Base-by-base conservation (phyloP, 2,329 filamentous ascomycete species). In the Neopestalotiopsis clavispora region DNA sequence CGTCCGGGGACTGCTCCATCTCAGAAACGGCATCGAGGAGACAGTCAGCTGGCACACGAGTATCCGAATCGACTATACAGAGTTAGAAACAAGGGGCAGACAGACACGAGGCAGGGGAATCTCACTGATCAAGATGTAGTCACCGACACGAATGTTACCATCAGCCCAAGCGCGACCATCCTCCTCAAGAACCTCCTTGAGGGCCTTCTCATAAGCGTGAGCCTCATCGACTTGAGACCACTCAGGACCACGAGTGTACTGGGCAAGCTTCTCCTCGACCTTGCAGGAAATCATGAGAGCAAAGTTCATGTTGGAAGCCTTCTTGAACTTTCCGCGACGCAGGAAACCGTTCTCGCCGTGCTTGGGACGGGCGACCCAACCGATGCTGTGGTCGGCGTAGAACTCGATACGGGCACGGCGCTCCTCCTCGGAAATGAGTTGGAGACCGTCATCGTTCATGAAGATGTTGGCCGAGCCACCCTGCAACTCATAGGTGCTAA, bases 401-500 rank as follows among this genome's bases (percentile, higher is more conserved):
- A 91, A 92, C 63, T 91, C 89, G 71, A 91, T 91, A 67, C 90
- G 87, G 2, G 87, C 88, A 65, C 83, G 84, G 63, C 89, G 85
- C 61, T 91, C 88, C 70, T 90, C 87, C 69, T 90, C 88, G 7
- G 83, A 80, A 63, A 94, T 82, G 42, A 93, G 83, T 79, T 93
- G 91, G 66, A 94, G 84, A 74, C 91, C 91, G 72, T 94, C 91
- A 72, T 94, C 91, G 76, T 94, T 93, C 79, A 94, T 83, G 75
- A 94, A 92, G 80, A 94, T 90, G 77, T 93, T 93, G 71, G 91
- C 91, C 7, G 91, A 92, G n/a, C 92, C 92, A 71, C 92, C 92
- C 75, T 94, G 91, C 20, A 93, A 84, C 77, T 94, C 92, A 75
- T 94, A 94, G 0, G 90, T 93, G 40, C 90, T 91, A 76, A 94